phyloP scores from a whole-genome alignment of 164 flowering plant species.

The Vitis labrusca region DNA sequence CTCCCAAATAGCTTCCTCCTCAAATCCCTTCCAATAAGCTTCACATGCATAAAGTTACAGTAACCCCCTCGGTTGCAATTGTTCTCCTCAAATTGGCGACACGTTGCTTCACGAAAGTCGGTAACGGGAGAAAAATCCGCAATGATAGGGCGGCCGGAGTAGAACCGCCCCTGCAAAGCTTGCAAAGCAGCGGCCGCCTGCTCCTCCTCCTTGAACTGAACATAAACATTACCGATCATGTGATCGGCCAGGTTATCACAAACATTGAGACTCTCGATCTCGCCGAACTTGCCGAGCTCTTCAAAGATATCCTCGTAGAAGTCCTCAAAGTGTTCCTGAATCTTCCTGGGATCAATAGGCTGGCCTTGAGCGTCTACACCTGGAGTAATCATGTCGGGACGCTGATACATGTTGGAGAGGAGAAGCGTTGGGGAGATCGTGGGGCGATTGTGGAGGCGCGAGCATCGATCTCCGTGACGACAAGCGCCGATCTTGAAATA shows the following conservation, averaged over 20 bases:
- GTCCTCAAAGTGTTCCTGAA: slow-evolving; percentile 61
- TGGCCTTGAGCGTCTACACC: slow-evolving; percentile 65
- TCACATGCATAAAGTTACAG: slow-evolving; percentile 79
- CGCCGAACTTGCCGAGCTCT: slow-evolving; percentile 78
- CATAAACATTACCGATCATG: slow-evolving; percentile 86
- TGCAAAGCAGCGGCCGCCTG: slow-evolving; percentile 77
- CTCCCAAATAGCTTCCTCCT: slow-evolving; percentile 63
- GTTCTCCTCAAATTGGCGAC: slow-evolving; percentile 77
- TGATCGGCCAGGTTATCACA: slow-evolving; percentile 84
- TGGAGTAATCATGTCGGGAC: slow-evolving; percentile 73
- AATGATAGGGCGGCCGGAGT: slow-evolving; percentile 85
- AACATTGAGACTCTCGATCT: slow-evolving; percentile 69
- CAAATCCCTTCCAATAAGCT: slow-evolving; percentile 61
- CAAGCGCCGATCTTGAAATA: slow-evolving; percentile 67
- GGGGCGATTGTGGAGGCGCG: slow-evolving; percentile 70
- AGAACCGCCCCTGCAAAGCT: slow-evolving; percentile 62
- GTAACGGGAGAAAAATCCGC: slow-evolving; percentile 77
- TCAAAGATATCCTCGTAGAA: slow-evolving; percentile 73
- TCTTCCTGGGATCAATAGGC: slow-evolving; percentile 57
- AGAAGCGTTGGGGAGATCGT: slow-evolving; percentile 69
- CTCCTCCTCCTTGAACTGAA: slow-evolving; percentile 84
- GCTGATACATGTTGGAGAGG: slow-evolving; percentile 76
- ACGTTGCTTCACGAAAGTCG: slow-evolving; percentile 75
- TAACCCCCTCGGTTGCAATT: slow-evolving; percentile 78
- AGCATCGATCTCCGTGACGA: slow-evolving; percentile 77